Evolutionary conservation across 495 filamentous ascomycete genomes (phyloP).

Genomic region (Aspergillus mulundensis): DNA sequence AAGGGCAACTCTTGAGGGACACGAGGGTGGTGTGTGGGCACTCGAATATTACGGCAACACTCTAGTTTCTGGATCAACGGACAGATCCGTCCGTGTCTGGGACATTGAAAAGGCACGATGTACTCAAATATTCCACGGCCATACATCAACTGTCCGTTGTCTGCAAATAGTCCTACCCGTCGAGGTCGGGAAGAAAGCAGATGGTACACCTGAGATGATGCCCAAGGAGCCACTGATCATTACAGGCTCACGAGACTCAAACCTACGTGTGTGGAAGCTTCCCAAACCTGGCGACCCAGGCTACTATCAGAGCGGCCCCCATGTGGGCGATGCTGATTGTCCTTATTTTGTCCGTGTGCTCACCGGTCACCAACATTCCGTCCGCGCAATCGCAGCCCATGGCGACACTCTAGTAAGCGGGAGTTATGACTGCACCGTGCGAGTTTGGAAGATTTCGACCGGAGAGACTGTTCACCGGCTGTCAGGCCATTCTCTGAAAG

Average conservation of each 20-base stretch:
- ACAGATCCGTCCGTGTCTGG: constrained; percentile 95
- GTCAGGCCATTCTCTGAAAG: constrained; percentile 84
- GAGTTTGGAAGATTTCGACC: constrained; percentile 96
- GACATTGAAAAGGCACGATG: constrained; percentile 89
- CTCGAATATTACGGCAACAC: constrained; percentile 94
- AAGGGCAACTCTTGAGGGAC: constrained; percentile 76
- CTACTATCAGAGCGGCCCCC: constrained; percentile 71
- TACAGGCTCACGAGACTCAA: constrained; percentile 93
- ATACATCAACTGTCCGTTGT: constrained; percentile 95
- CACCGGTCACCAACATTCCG: constrained; percentile 84
- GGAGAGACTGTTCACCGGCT: constrained; percentile 87
- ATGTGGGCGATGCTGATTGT: constrained; percentile 77
- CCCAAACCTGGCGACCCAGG: constrained; percentile 71
- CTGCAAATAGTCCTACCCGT: constrained; percentile 90
- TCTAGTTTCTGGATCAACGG: constrained; percentile 92
- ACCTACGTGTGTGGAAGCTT: constrained; percentile 90
- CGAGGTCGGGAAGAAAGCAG: constrained; percentile 62
- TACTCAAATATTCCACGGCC: constrained; percentile 93
- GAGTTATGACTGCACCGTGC: constrained; percentile 93
- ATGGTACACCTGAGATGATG: constrained; percentile 81
- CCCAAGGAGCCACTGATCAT: constrained; percentile 93
- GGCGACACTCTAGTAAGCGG: constrained; percentile 97
- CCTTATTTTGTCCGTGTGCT: constrained; percentile 91
- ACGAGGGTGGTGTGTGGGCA: constrained; percentile 98
- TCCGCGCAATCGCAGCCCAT: constrained; percentile 95